phyloP scores from a whole-genome alignment of 2,329 filamentous ascomycete species.

The Elsinoe necatrix region DNA sequence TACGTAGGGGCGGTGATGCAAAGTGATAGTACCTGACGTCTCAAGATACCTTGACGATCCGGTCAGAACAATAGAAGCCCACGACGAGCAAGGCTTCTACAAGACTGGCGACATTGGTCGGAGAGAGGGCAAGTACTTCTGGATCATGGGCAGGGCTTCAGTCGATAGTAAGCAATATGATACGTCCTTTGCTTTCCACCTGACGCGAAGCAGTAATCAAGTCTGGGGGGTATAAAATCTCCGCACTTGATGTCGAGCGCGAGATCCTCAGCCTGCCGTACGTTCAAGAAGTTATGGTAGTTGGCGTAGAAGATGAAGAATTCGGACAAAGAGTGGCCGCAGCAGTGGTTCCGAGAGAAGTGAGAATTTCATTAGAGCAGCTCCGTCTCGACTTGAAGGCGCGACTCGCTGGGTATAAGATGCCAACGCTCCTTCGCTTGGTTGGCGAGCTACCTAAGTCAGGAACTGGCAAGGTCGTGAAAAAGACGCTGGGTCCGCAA shows the following conservation, averaged over 20 bases:
- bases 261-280: conserved; percentile 43
- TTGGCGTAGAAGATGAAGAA: conserved; percentile 46
- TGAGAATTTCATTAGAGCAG: conserved; percentile 19
- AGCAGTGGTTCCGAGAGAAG: conserved; percentile 36
- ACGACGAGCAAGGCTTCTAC: conserved; percentile 28
- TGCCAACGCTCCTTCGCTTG: conserved; percentile 41
- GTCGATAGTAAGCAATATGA: conserved; percentile 32
- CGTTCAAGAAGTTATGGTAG: conserved; percentile 45
- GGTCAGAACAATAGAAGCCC: conserved; percentile 25
- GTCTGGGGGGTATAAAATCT: conserved; percentile 49
- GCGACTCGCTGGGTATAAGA: conserved; percentile 41
- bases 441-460: conserved; percentile 42
- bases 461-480: conserved; percentile 43
- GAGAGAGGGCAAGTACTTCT: conserved; percentile 40
- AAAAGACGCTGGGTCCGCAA: conserved; percentile 30
- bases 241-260: conserved; percentile 47
- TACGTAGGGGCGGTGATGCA: background rate
- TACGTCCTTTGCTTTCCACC: background rate
- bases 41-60: conserved; percentile 25
- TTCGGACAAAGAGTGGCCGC: conserved; percentile 50
- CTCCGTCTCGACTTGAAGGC: conserved; percentile 37
- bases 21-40: background rate
- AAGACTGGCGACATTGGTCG: conserved; percentile 30
- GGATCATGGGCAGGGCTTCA: conserved; percentile 45
- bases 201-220: conserved; percentile 37